Conservation (phyloP, 2,329 filamentous ascomycete genomes). For the Magnaporthiopsis poae region DNA sequence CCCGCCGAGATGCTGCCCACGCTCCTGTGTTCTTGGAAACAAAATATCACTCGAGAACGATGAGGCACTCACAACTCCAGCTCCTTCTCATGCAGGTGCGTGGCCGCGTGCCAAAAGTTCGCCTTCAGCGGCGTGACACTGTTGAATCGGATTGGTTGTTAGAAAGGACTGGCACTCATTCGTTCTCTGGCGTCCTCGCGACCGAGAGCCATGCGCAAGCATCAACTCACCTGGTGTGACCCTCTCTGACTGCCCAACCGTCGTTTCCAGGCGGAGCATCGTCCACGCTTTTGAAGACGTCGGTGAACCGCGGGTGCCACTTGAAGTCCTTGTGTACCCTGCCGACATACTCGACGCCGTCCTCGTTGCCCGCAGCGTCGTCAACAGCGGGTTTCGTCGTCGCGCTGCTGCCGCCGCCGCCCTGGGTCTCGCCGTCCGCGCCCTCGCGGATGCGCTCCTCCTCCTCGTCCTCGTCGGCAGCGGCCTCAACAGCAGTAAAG, state of each 20-base stretch:
- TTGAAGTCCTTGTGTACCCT: conserved; percentile 76
- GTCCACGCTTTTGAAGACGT: conserved; percentile 81
- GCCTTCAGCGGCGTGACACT: conserved; percentile 85
- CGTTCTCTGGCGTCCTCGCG: too few species aligned
- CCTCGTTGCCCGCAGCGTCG: conserved; percentile 20
- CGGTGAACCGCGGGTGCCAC: conserved; percentile 79
- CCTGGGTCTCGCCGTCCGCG: conserved; percentile 35
- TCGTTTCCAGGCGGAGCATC: conserved; percentile 72
- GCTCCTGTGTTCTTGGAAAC: not conserved
- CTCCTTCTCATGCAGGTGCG: conserved; percentile 57
- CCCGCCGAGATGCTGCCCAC: not conserved
- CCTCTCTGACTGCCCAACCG: conserved; percentile 83
- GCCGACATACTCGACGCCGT: conserved; percentile 17
- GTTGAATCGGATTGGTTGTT: conserved; percentile 11
- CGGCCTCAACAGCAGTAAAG: conserved; percentile 69
- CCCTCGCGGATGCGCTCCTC: conserved; percentile 61
- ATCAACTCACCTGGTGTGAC: conserved; percentile 63
- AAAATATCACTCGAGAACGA: not conserved
- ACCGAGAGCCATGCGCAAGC: too few species aligned
- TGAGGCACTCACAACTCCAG: conserved; percentile 66
- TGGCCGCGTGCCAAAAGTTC: conserved; percentile 73
- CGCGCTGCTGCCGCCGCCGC: conserved; percentile 5
- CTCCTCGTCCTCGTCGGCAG: conserved; percentile 53
- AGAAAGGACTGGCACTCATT: conserved; percentile 1
- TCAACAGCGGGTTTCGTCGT: conserved; percentile 18